These are phyloP conservation scores for Petrea volubilis DNA, from an alignment of 257 asterid genomes.

Conservation along the genomic window DNA sequence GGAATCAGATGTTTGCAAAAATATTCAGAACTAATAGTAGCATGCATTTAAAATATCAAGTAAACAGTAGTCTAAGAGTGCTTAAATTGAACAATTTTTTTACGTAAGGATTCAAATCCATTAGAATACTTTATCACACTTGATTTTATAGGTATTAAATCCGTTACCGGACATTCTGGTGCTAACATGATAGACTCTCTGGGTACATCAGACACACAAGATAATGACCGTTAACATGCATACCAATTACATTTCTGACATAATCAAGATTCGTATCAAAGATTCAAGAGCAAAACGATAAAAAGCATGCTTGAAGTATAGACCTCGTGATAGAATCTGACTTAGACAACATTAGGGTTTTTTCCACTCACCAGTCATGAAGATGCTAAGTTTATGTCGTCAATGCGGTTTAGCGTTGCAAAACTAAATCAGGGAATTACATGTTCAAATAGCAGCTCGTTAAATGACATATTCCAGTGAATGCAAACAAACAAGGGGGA, in stretches of 20 bases:
- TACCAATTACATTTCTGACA: too few species aligned
- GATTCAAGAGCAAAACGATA: too few species aligned
- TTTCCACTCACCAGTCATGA: neutral
- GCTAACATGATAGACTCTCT: neutral
- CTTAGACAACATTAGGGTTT: neutral
- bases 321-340: too few species aligned
- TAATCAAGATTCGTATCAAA: too few species aligned
- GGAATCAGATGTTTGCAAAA: neutral
- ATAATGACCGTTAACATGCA: too few species aligned
- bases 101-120: neutral
- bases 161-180: neutral
- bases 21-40: neutral
- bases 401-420: neutral
- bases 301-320: too few species aligned
- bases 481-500: neutral
- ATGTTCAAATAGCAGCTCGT: neutral
- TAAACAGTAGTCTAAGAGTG: neutral
- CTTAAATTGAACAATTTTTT: neutral
- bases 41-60: neutral
- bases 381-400: neutral
- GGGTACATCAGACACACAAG: too few species aligned
- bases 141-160: slow-evolving; percentile 6
- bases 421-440: neutral
- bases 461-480: neutral
- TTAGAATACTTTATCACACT: neutral